Conservation (phyloP, 1,139 yeast genomes). For the Debaryomycetaceae sp. region DNA sequence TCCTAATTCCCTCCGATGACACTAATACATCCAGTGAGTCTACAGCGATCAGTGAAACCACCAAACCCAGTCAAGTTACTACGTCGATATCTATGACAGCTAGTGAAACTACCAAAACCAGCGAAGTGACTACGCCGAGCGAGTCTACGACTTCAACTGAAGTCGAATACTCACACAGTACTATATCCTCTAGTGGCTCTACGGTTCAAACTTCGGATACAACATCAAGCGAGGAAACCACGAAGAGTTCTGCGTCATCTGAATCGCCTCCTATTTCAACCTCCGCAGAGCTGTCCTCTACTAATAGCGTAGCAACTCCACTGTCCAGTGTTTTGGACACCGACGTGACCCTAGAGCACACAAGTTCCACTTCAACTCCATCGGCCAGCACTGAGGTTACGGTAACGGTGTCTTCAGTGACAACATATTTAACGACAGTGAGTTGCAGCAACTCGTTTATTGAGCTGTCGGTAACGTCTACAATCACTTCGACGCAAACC, state of each 20-base stretch:
- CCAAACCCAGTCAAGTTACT: background rate
- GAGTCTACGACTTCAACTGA: background rate
- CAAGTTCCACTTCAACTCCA: background rate
- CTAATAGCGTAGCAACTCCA: too few species aligned
- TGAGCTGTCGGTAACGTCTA: background rate
- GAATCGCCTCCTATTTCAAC: too few species aligned
- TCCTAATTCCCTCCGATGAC: too few species aligned
- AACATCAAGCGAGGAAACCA: too few species aligned
- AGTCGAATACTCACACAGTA: background rate
- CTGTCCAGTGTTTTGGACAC: background rate
- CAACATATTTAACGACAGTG: background rate
- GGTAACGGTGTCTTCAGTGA: background rate
- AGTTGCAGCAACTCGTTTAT: background rate
- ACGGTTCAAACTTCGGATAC: too few species aligned
- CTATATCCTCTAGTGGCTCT: background rate
- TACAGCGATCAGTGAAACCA: background rate
- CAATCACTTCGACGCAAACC: background rate
- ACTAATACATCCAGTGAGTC: background rate
- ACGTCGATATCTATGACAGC: background rate
- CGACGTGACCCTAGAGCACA: background rate
- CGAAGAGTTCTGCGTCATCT: too few species aligned
- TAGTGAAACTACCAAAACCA: background rate
- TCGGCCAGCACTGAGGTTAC: background rate
- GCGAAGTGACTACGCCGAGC: background rate
- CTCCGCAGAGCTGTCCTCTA: too few species aligned